Evolutionary conservation across 1,284 basidiomycete genomes (phyloP).

Genomic region (Mycosarcoma maydis): DNA sequence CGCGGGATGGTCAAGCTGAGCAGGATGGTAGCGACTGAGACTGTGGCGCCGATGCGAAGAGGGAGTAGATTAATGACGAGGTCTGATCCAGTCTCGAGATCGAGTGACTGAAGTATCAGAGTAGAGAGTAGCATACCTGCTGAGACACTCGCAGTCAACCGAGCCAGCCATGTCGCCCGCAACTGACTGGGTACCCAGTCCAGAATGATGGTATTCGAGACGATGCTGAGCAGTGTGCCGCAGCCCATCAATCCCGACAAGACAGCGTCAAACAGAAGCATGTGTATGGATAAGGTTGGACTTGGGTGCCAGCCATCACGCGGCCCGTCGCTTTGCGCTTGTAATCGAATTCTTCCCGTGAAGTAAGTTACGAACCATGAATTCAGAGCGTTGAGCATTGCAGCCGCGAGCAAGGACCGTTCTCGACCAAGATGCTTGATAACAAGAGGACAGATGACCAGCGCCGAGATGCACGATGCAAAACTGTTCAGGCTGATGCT

Average conservation of each 20-base stretch:
- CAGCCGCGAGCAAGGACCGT: slow-evolving; percentile 5
- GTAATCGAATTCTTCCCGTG: slow-evolving; percentile 1
- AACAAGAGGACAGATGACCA: slow-evolving; percentile 1
- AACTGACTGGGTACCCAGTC: background rate
- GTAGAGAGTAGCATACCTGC: slow-evolving; percentile 4
- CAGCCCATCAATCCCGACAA: slow-evolving; percentile 6
- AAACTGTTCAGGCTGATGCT: slow-evolving; percentile 4
- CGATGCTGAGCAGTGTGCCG: slow-evolving; percentile 4
- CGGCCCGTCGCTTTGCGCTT: slow-evolving; percentile 3
- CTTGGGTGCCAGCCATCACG: slow-evolving; percentile 2
- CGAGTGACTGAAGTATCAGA: slow-evolving; percentile 5
- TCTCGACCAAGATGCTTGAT: slow-evolving; percentile 7
- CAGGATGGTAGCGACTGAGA: slow-evolving; percentile 3
- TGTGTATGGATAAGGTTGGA: slow-evolving; percentile 1
- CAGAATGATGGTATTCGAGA: slow-evolving; percentile 3
- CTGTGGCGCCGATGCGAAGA: slow-evolving; percentile 3
- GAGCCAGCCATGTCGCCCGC: slow-evolving; percentile 3
- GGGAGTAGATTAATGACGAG: slow-evolving; percentile 2
- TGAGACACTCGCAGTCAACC: slow-evolving; percentile 2
- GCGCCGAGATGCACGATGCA: slow-evolving; percentile 3
- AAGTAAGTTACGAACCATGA: slow-evolving; percentile 3
- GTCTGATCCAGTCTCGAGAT: slow-evolving; percentile 3
- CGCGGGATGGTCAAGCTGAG: slow-evolving; percentile 2
- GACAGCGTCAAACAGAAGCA: slow-evolving; percentile 2
- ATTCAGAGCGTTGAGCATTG: slow-evolving; percentile 3